Base-by-base conservation (phyloP, 2,329 filamentous ascomycete species). In the Colletotrichum scovillei region DNA sequence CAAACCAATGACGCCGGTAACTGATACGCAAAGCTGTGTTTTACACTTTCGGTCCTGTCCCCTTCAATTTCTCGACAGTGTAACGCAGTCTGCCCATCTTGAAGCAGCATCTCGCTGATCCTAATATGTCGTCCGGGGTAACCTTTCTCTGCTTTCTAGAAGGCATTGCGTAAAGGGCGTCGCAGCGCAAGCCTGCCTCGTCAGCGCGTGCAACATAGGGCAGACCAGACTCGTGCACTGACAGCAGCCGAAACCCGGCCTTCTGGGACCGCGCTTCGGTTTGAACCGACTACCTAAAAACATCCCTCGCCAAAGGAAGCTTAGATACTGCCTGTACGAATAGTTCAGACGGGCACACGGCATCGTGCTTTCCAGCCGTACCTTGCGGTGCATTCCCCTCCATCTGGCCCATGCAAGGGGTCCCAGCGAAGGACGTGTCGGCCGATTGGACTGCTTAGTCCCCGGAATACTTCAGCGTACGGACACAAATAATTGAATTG, bases 21-120 rank as follows among this genome's bases (percentile, higher is more conserved):
- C 35, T 63, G 52, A 32, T 46, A 28, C n/a, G 57, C 59, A 22
- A 55, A 38, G 55, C 46, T 24, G 12, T 12, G 55, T 65, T 53
- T 71, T 57, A 42, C 55, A 65, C 53, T 73, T 70, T 58, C 12
- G 35, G 62, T 32, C 35, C 46, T 46, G 60, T 53, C 14, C 38
- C 70, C 67, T 69, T 28, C 26, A 73, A 62, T 73, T 22, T 70
- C 55, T 59, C 19, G 26, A 70, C 49, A 62, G 35, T 70, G 59
- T 42, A 30, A 70, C 60, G 24, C 19, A 60, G 42, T 56, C 57
- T 46, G 55, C 38, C 30, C 59, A 52, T 65, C 42, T 52, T 65
- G 55, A 58, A 67, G 58, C 46, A 32, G 32, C 46, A 3, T 55
- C 32, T 69, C 38, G 70, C 58, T 73, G 70, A 73, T 73, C 70